Percentiles rank a stretch among this genome's conserved stretches.
Evolutionary conservation across 805 yeast species (phyloP).

Genomic region (Zygoascus biomembranicola): DNA sequence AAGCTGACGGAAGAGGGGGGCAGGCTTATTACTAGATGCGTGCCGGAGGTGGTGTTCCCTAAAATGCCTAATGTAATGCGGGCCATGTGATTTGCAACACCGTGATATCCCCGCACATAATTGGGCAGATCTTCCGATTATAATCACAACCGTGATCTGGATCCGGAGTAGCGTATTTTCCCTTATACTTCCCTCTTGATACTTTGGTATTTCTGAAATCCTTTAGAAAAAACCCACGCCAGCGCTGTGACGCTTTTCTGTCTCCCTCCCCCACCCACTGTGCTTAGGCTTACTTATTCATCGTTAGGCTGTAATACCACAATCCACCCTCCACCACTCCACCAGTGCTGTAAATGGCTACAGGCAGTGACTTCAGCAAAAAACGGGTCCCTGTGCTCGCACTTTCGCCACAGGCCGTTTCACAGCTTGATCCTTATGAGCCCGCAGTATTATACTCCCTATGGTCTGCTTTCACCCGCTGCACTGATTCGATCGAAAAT

Average conservation of each 20-base stretch:
- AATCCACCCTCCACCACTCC: not conserved
- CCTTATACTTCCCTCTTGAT: too few species aligned
- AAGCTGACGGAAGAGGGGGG: too few species aligned
- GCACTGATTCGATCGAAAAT: constrained; percentile 29
- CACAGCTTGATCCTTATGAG: constrained; percentile 21
- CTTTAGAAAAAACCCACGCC: too few species aligned
- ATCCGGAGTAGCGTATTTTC: too few species aligned
- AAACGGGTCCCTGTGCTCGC: constrained; percentile 10
- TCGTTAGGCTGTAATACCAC: not conserved
- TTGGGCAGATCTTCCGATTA: not conserved
- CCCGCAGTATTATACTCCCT: constrained; percentile 20
- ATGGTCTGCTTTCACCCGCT: constrained; percentile 30
- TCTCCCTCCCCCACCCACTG: too few species aligned
- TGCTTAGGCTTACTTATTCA: too few species aligned
- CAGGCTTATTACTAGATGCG: too few species aligned
- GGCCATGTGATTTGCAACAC: not conserved
- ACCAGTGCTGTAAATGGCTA: not conserved
- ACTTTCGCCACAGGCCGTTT: constrained; percentile 11
- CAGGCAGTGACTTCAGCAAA: not conserved
- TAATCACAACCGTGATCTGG: not conserved
- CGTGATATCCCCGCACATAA: not conserved
- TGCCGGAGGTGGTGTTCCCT: too few species aligned
- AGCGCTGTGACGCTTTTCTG: too few species aligned
- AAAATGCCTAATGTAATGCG: not conserved
- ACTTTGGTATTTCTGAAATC: too few species aligned